Evolutionary conservation across 2,329 filamentous ascomycete genomes (phyloP).

Genomic region (Pseudocercospora pini-densiflorae): DNA sequence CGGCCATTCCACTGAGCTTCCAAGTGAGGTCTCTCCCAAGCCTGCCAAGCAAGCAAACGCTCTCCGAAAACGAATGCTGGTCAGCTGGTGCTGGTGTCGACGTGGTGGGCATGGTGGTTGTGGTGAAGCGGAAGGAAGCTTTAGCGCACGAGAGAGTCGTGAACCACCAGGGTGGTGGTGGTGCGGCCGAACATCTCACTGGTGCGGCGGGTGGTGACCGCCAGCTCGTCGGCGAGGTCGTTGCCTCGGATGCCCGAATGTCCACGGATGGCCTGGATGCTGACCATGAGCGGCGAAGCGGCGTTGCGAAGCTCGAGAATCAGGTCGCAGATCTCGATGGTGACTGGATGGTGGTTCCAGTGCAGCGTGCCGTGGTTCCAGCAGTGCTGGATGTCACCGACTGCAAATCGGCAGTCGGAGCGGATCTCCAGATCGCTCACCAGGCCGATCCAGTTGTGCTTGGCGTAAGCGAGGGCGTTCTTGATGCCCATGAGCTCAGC

Average conservation of each 20-base stretch:
- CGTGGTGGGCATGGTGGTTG: background rate
- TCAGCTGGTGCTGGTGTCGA: background rate
- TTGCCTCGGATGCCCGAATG: background rate
- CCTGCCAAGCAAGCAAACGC: background rate
- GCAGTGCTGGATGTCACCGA: background rate
- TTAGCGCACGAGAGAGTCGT: background rate
- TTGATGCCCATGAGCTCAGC: background rate
- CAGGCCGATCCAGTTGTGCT: background rate
- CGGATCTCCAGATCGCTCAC: background rate
- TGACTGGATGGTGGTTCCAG: background rate
- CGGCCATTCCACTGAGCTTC: slow-evolving; percentile 1
- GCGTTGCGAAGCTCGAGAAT: background rate
- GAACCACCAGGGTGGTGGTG: background rate
- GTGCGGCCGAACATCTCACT: background rate
- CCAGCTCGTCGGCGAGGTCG: background rate
- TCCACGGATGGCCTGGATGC: background rate
- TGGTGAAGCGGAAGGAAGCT: background rate
- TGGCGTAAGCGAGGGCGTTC: background rate
- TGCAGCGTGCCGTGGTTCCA: background rate
- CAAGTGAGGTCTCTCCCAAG: background rate
- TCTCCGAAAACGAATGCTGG: background rate
- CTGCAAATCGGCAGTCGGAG: background rate
- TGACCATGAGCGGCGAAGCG: background rate
- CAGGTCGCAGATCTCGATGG: background rate
- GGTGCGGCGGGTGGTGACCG: background rate